phyloP scores from a whole-genome alignment of 2,329 filamentous ascomycete species.

The Fonsecaea monophora region DNA sequence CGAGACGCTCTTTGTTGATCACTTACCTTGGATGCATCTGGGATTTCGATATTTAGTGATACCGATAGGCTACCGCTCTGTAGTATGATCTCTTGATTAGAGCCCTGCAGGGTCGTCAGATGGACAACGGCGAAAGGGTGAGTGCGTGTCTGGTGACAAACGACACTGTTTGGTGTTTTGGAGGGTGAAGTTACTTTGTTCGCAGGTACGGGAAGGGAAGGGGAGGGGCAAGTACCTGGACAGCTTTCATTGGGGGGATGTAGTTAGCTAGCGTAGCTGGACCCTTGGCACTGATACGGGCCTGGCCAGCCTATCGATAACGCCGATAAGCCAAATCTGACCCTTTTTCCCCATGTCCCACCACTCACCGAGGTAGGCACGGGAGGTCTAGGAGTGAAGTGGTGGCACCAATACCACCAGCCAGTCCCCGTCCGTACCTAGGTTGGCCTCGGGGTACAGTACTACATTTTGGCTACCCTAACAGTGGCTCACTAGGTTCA shows the following conservation, averaged over 20 bases:
- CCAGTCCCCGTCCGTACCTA: too few relatives aligned
- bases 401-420: neutral
- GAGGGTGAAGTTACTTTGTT: neutral
- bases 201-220: neutral
- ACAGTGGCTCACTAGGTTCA: too few relatives aligned
- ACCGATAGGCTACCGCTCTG: neutral
- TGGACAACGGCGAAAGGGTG: neutral
- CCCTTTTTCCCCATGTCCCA: neutral
- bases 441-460: too few relatives aligned
- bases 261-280: neutral
- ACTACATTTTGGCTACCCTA: too few relatives aligned
- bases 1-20: neutral
- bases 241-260: neutral
- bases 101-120: slow-evolving; percentile 4
- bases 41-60: neutral
- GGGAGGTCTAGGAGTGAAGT: neutral
- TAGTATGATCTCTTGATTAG: neutral
- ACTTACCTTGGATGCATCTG: neutral
- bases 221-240: neutral
- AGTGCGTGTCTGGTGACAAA: neutral
- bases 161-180: neutral
- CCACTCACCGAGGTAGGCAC: neutral
- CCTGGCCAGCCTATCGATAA: slow-evolving; percentile 17
- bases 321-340: slow-evolving; percentile 22
- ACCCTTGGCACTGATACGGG: slow-evolving; percentile 2